A percentile compares a stretch with the other conserved stretches of the same genome.
Evolutionary conservation across 495 filamentous ascomycete species (phyloP).

Genomic region (Cercophora newfieldiana): DNA sequence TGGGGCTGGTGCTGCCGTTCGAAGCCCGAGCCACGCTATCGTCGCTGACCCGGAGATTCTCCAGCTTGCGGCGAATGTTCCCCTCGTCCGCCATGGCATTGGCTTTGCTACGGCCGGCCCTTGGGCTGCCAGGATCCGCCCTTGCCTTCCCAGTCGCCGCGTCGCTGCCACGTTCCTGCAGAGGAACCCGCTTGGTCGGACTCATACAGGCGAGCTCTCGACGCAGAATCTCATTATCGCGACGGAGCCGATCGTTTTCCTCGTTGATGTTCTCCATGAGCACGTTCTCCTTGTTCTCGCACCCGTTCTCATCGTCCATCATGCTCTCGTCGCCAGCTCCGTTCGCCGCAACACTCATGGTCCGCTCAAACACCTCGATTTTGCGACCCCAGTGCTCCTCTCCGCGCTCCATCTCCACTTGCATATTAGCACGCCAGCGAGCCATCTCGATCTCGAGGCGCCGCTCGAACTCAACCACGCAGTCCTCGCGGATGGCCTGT

Average conservation of each 20-base stretch:
- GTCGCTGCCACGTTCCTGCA: constrained; percentile 41
- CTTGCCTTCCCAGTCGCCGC: background rate
- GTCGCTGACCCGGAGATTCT: constrained; percentile 30
- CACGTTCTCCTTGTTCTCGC: constrained; percentile 53
- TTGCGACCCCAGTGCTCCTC: constrained; percentile 90
- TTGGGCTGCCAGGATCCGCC: constrained; percentile 20
- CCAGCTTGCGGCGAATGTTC: constrained; percentile 25
- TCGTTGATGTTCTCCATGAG: constrained; percentile 57
- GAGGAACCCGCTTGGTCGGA: constrained; percentile 45
- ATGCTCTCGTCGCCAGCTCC: constrained; percentile 18
- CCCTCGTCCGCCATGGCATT: constrained; percentile 13
- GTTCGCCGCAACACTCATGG: constrained; percentile 50
- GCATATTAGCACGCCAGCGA: constrained; percentile 73
- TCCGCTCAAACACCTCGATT: constrained; percentile 77
- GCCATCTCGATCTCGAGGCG: constrained; percentile 69
- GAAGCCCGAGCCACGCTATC: constrained; percentile 8
- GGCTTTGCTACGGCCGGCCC: constrained; percentile 7
- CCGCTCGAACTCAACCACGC: constrained; percentile 80
- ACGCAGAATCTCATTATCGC: constrained; percentile 51
- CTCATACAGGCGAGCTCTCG: constrained; percentile 47
- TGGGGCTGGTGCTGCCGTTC: constrained; percentile 28
- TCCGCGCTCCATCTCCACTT: constrained; percentile 67
- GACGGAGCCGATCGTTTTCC: constrained; percentile 60
- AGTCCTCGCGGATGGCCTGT: constrained; percentile 85
- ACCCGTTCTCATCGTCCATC: constrained; percentile 33